These are phyloP conservation scores for Guadua angustifolia DNA, from an alignment of 176 grass and related monocot genomes.

Conservation along the genomic window DNA sequence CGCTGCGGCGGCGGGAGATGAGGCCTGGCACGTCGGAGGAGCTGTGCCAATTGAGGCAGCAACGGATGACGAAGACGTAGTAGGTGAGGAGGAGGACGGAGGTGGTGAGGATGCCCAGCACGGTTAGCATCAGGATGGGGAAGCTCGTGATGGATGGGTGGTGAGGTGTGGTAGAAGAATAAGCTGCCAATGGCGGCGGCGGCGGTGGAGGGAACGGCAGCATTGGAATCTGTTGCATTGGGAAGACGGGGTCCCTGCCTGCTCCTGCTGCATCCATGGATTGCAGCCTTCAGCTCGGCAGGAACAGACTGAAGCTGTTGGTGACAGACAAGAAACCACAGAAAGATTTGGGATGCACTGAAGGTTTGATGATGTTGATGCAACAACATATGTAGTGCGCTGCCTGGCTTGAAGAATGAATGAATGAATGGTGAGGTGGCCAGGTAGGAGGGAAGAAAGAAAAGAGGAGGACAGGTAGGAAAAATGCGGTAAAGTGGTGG, in stretches of 20 bases:
- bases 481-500: constrained; percentile 1
- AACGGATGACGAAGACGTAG: constrained; percentile 81
- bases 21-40: background rate
- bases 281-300: background rate
- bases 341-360: background rate
- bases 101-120: constrained; percentile 67
- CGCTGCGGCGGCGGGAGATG: constrained; percentile 16
- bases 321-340: background rate
- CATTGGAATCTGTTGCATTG: background rate
- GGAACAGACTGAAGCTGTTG: background rate
- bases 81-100: constrained; percentile 77
- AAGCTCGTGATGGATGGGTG: constrained; percentile 48
- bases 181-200: background rate
- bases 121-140: constrained; percentile 61
- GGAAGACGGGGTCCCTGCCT: background rate
- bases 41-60: constrained; percentile 69
- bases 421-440: background rate
- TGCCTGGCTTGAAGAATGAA: background rate
- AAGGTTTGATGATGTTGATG: background rate
- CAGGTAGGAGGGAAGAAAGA: constrained; percentile 42
- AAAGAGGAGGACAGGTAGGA: constrained; percentile 26
- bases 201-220: background rate
- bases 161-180: background rate
- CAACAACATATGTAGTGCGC: constrained; percentile 23
- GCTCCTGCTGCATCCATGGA: constrained; percentile 39